Evolutionary conservation across 2,329 filamentous ascomycete genomes (phyloP).

Genomic region (Pseudogymnoascus pannorum): DNA sequence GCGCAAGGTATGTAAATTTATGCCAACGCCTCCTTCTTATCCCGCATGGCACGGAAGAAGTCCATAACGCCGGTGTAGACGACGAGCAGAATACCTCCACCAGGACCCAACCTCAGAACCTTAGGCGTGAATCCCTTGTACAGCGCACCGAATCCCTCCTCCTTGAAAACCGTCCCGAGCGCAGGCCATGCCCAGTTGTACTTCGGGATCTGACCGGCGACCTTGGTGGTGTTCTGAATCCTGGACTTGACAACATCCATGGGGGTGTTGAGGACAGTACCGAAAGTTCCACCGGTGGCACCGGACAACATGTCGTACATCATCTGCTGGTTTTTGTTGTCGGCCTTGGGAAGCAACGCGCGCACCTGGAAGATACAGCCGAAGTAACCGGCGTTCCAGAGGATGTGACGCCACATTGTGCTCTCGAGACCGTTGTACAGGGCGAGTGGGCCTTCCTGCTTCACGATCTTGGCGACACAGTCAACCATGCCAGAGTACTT

Average conservation of each 20-base stretch:
- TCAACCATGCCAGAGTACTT: slow-evolving; percentile 81
- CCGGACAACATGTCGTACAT: slow-evolving; percentile 83
- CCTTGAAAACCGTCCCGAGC: slow-evolving; percentile 76
- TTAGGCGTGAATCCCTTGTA: slow-evolving; percentile 99
- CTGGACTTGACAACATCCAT: slow-evolving; percentile 97
- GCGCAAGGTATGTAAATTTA: neutral
- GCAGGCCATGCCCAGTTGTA: slow-evolving; percentile 98
- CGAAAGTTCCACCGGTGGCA: slow-evolving; percentile 77
- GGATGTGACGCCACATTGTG: slow-evolving; percentile 89
- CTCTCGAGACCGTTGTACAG: slow-evolving; percentile 96
- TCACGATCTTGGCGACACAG: slow-evolving; percentile 73
- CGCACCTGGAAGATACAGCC: slow-evolving; percentile 98
- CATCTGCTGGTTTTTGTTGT: slow-evolving; percentile 74
- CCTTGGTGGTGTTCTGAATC: slow-evolving; percentile 87
- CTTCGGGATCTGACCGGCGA: slow-evolving; percentile 76
- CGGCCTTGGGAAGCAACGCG: slow-evolving; percentile 70
- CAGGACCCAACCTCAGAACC: slow-evolving; percentile 70
- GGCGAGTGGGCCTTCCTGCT: slow-evolving; percentile 74
- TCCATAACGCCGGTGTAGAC: slow-evolving; percentile 87
- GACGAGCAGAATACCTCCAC: slow-evolving; percentile 61
- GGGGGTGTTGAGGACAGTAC: slow-evolving; percentile 89
- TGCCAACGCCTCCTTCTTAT: slow-evolving; percentile 14
- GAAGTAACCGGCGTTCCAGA: slow-evolving; percentile 96
- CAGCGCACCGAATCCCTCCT: slow-evolving; percentile 84
- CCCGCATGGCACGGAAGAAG: slow-evolving; percentile 67